Percentiles rank a stretch among this genome's conserved stretches.
Conservation (phyloP, 768 basidiomycete genomes). For the Holtermannia corniformis region DNA sequence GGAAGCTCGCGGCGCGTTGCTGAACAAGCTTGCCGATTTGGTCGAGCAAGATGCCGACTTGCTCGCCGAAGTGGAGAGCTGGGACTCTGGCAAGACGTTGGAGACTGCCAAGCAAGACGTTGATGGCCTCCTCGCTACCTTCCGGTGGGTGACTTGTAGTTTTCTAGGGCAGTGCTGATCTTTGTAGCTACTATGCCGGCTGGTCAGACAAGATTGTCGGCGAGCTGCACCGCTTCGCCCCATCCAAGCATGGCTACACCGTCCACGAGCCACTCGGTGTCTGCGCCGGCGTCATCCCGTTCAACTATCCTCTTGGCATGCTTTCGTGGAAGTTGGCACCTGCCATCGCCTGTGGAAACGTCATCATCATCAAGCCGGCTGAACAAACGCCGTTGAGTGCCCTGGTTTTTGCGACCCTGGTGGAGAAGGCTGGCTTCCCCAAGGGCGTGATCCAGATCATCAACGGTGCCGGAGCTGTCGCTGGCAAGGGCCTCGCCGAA, state of each 20-base stretch:
- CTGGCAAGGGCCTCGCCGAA: constrained; percentile 12
- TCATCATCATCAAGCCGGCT: constrained; percentile 64
- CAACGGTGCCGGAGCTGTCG: constrained; percentile 14
- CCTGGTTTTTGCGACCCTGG: constrained; percentile 6
- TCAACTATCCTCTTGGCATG: constrained; percentile 7
- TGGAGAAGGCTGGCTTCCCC: constrained; percentile 18
- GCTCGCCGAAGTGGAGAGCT: constrained; percentile 59
- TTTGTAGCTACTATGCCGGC: constrained; percentile 65
- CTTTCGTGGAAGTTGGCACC: constrained; percentile 8
- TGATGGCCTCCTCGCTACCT: not conserved
- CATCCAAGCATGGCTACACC: constrained; percentile 4
- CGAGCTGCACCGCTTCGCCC: not conserved
- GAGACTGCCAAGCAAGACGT: constrained; percentile 1
- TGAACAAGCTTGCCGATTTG: constrained; percentile 54
- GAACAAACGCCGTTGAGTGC: constrained; percentile 17
- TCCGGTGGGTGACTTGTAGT: not conserved
- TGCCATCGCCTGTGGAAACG: constrained; percentile 49
- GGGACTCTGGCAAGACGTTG: constrained; percentile 52
- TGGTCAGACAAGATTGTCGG: constrained; percentile 74
- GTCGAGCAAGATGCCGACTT: constrained; percentile 54
- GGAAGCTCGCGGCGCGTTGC: constrained; percentile 25
- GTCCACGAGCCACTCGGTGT: constrained; percentile 9
- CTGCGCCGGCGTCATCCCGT: constrained; percentile 6
- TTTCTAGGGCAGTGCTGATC: not conserved
- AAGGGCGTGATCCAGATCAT: constrained; percentile 18